Base-by-base conservation (phyloP, 2,329 filamentous ascomycete genomes). In the Colletotrichum tropicicola region DNA sequence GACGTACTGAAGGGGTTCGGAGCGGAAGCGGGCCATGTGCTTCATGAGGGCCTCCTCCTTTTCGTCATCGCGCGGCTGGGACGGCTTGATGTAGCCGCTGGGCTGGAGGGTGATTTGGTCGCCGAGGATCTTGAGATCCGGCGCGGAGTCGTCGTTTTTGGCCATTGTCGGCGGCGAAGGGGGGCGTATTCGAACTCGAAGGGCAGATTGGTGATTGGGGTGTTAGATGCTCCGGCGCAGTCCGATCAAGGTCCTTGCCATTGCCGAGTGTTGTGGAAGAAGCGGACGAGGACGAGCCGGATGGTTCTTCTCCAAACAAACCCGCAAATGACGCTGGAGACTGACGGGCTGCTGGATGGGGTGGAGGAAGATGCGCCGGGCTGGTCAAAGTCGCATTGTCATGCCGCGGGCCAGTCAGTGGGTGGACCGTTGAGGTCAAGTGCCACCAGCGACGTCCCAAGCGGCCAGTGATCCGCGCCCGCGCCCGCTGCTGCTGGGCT, bases 11-110 rank as follows among this genome's bases (percentile, higher is more conserved):
- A 91, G 78, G 28, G 89, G 89, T 68, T 89, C 87, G 41, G 86
- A 83, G 62, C 95, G 90, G 77, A 98, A 98, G 47, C 94, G 91
- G 51, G 92, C 92, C 85, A 96, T 96, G 74, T 94, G 89, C 76
- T 91, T 89, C 81, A 95, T 89, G 70, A 94, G 80, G 19, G 89
- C 89, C 73, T 90, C 86, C 71, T 94, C 91, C 66, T 86, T 86
- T 54, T 83, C 87, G 44, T 80, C 83, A 65, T 82, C 74, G 43
- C 73, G 75, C 21, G 74, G 72, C 35, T 72, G 68, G 3, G 75
- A 72, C 25, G 83, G 80, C 73, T 88, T 86, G 62, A 90, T 82
- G 72, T 87, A 92, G 65, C 90, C 91, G 69, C 89, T 89, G 8
- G 91, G 91, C 73, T 93, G 91, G 39, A 94, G 86, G 2, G 89